Percentiles rank a stretch among this genome's conserved stretches.
Evolutionary conservation across 257 asterid species (phyloP).

Genomic region (Marsdenia floribunda): DNA sequence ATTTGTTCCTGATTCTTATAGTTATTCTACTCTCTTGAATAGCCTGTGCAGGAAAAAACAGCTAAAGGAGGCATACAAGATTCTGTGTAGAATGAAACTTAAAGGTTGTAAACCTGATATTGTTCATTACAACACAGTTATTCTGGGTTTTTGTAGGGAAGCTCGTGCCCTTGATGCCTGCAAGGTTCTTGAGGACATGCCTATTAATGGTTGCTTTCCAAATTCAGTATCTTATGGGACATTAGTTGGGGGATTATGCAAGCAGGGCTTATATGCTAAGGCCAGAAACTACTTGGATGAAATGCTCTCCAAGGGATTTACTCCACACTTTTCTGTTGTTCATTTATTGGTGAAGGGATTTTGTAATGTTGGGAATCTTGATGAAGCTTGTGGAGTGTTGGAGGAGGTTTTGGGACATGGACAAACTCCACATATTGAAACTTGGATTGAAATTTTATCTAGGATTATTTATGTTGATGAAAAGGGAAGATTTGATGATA

Average conservation of each 20-base stretch:
- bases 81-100: constrained; percentile 87
- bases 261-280: constrained; percentile 68
- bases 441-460: constrained; percentile 71
- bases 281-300: constrained; percentile 49
- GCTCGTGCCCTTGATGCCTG: constrained; percentile 82
- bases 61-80: constrained; percentile 92
- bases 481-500: constrained; percentile 25
- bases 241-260: constrained; percentile 65
- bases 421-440: constrained; percentile 49
- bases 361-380: constrained; percentile 52
- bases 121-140: constrained; percentile 76
- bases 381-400: constrained; percentile 70
- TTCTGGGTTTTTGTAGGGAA: constrained; percentile 68
- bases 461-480: constrained; percentile 45
- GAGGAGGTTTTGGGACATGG: constrained; percentile 44
- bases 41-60: constrained; percentile 81
- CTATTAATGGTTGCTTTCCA: constrained; percentile 72
- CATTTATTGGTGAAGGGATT: constrained; percentile 58
- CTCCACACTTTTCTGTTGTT: constrained; percentile 63
- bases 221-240: constrained; percentile 67
- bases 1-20: constrained; percentile 68
- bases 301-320: constrained; percentile 55
- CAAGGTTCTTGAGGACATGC: constrained; percentile 82
- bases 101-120: constrained; percentile 89
- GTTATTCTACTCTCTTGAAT: constrained; percentile 74